Evolutionary conservation across 768 basidiomycete species (phyloP), one percentile per base, ranked within the genome.

Genomic region (Cystofilobasidium ferigula): DNA sequence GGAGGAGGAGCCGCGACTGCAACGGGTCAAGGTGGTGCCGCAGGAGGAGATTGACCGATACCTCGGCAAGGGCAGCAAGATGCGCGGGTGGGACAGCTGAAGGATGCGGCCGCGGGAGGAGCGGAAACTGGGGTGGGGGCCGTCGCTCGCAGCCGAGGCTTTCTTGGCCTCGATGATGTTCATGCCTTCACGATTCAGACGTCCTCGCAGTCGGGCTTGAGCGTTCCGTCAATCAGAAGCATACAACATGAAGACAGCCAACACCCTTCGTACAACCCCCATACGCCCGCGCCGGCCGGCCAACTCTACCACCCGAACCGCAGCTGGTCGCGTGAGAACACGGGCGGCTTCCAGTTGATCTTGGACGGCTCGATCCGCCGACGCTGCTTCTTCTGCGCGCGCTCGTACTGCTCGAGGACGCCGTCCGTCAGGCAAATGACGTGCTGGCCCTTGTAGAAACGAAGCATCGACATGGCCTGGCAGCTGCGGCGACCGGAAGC

Each of bases 391-490:
- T 79, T 82, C 77, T 82, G 84, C 35, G 83, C 81, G 74, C 90
- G 92, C 76, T 87, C 85, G 77, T 95, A 86, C 74, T 90, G 87
- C 75, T 94, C 92, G 56, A 97, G 79, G 36, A 95, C 86, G 35
- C 87, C 82, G 67, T 93, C 91, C 58, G 91, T 89, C 51, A 99
- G 81, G 76, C 86, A 90, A 66, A 98, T 88, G 69, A 93, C 85
- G 75, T 98, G 89, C 71, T 88, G 86, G 13, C 90, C 92, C 73
- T 95, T 97, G 81, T 87, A 89, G 74, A 91, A 91, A 72, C 93
- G 93, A 79, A 98, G 92, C 66, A 99, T 79, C 76, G 94, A 90
- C 60, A 97, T 77, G 16, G 90, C 91, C 72, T 89, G 91, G 74
- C 91, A 95, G 26, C 94, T 99, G 71, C 35, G 61, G 63, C 14